Evolutionary conservation across 164 flowering plant species (phyloP), one percentile per base, ranked within the genome.

Genomic region (Platanus orientalis): DNA sequence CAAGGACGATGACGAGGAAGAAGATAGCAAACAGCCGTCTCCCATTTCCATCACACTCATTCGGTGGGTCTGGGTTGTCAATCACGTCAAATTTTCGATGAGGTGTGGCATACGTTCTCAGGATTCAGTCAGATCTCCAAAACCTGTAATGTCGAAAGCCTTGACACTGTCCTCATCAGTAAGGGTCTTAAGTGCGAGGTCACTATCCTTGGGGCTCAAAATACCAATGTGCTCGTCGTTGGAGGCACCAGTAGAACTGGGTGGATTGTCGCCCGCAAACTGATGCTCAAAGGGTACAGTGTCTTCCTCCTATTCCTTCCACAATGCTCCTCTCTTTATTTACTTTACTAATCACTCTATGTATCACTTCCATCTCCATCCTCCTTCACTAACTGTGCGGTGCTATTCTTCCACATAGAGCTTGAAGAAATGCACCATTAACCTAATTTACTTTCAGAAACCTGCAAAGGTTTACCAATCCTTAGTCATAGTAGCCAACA

Each of bases 221-320:
- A n/a, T n/a, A n/a, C n/a, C n/a, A n/a, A n/a, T n/a, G n/a, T n/a
- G n/a, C n/a, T 94, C n/a, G 97, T 94, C 1, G 89, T 90, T 28
- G 98, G 97, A 6, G 95, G 92, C 64, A 94, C 98, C 44, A 89
- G 97, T 64, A 78, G 95, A 14, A 85, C 89, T n/a, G 98, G 98
- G 3, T 81, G 94, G 12, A 78, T 94, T 17, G 81, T 94, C n/a
- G 85, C 87, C 30, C 82, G 98, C 9, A 90, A 90, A 73, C 90
- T 94, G 75, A 89, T 84, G 97, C 85, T 90, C 44, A 75, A 97
- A 60, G 98, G 98, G 27, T 93, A 93, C 76, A 76, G 12, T 2
- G 0, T 36, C 26, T 62, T 54, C 25, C n/a, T n/a, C n/a, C n/a
- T n/a, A n/a, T n/a, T n/a, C n/a, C n/a, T n/a, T n/a, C n/a, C n/a